phyloP scores from a whole-genome alignment of 2,329 filamentous ascomycete genomes.

The Phialocephala sp. region DNA sequence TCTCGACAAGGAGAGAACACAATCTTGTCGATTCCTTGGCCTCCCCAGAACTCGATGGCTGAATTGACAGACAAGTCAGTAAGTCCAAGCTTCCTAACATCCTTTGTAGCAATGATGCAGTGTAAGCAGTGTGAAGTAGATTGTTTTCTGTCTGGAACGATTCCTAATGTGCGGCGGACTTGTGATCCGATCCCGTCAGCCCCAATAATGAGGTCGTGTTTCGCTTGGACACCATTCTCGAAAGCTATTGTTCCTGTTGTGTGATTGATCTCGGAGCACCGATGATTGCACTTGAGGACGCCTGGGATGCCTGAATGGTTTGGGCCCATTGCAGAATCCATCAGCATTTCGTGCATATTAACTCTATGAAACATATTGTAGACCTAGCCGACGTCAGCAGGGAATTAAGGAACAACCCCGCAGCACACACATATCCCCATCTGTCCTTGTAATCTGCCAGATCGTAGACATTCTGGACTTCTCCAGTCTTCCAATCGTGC shows the following conservation, averaged over 20 bases:
- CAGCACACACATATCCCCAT: conserved; percentile 59
- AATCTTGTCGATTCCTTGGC: conserved; percentile 48
- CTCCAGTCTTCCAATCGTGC: conserved; percentile 72
- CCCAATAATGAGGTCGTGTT: conserved; percentile 49
- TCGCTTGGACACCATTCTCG: conserved; percentile 39
- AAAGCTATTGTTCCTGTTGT: conserved; percentile 52
- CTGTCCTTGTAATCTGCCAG: conserved; percentile 67
- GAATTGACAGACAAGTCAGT: conserved; percentile 33
- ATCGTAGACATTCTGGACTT: conserved; percentile 67
- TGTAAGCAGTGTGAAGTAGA: conserved; percentile 48
- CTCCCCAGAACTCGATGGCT: conserved; percentile 45
- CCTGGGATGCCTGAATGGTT: conserved; percentile 60
- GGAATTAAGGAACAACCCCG: background rate
- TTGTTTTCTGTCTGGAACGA: conserved; percentile 43
- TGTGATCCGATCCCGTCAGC: conserved; percentile 66
- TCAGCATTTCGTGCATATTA: conserved; percentile 72
- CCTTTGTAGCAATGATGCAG: conserved; percentile 43
- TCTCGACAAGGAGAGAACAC: conserved; percentile 47
- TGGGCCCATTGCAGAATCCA: conserved; percentile 61
- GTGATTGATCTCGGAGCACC: conserved; percentile 52
- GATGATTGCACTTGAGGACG: conserved; percentile 57
- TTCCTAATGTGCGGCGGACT: conserved; percentile 67
- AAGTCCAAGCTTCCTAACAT: conserved; percentile 35
- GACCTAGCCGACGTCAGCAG: conserved; percentile 59
- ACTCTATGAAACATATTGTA: conserved; percentile 70